These are phyloP conservation scores for Pseudonitzschia delicatissima DNA, from an alignment of 108 stramenopile genomes.

Conservation along the genomic window DNA sequence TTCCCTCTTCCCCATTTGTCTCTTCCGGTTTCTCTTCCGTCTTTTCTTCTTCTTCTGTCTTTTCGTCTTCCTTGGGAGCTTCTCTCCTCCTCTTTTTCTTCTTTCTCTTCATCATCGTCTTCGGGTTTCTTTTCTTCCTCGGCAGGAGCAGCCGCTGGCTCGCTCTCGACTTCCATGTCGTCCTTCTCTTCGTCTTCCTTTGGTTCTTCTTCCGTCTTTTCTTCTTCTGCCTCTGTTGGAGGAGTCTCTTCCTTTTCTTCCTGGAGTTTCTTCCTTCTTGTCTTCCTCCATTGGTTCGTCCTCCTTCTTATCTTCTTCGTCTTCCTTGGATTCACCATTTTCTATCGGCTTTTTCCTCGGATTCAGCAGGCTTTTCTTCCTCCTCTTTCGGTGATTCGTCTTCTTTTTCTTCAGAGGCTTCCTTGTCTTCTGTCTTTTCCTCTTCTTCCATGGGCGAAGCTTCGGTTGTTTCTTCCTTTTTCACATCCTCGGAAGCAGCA, in stretches of 20 bases:
- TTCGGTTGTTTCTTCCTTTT: neutral
- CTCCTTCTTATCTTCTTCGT: neutral
- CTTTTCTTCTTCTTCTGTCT: neutral
- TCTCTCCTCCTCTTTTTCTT: slow-evolving; percentile 4
- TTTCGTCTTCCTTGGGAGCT: neutral
- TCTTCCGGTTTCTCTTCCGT: neutral
- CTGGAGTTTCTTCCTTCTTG: neutral
- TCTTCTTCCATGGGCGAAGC: no score
- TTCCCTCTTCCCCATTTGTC: neutral
- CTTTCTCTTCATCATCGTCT: slow-evolving; percentile 10
- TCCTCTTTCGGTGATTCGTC: neutral
- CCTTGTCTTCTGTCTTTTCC: no score
- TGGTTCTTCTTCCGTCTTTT: neutral
- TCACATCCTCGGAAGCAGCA: neutral
- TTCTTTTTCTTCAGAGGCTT: neutral
- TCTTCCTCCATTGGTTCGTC: neutral
- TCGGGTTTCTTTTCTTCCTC: neutral
- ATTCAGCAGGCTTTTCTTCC: no score
- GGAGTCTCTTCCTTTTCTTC: slow-evolving; percentile 3
- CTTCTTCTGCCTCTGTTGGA: neutral
- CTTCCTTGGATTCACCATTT: neutral
- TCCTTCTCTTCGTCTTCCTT: neutral
- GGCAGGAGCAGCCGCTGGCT: no score
- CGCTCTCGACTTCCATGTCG: neutral
- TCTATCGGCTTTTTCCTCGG: neutral